Base-by-base conservation (phyloP, 2,329 filamentous ascomycete species). In the Colletotrichum falcatum region DNA sequence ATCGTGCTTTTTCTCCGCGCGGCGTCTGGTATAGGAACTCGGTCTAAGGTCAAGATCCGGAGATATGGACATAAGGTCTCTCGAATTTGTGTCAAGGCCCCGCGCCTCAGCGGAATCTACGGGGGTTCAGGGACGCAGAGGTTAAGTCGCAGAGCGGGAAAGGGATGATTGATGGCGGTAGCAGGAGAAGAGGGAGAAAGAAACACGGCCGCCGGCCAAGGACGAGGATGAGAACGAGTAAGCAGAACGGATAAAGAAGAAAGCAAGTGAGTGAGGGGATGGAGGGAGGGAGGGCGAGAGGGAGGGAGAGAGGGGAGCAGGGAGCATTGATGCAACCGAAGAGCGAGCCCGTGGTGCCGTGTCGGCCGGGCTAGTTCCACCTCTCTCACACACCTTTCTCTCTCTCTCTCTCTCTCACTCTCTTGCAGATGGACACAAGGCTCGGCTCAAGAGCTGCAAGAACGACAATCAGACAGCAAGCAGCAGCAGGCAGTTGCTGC, bases 361-460 rank as follows among this genome's bases (percentile, higher is more conserved):
- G 66, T 51, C 49, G 66, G 66, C 66, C 66, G 63, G 54, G 62
- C 55, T 51, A 71, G 75, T 74, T 72, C 74, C 71, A 76, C 75
- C 48, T 75, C 75, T 71, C 61, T 39, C 18, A 67, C 49, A 62
- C 63, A 49, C 28, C 55, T 53, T 55, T 61, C 56, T 35, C 62
- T n/a, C n/a, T n/a, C n/a, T n/a, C n/a, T n/a, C 30, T 59, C 59
- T 26, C 62, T 37, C 42, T 55, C 18, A n/a, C 33, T 44, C n/a
- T 56, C 61, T 54, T 55, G 56, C 64, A 28, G 63, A 70, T 48
- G 46, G 30, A 61, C n/a, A n/a, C n/a, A n/a, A 49, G 30, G 42
- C 48, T 66, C n/a, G n/a, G n/a, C 56, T 66, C 39, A 30, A 7
- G 35, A 39, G 23, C 58, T 28, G 60, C 48, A 62, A 33, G 28